A percentile compares a stretch with the other conserved stretches of the same genome.
These are phyloP conservation scores for Hemileccinum rubropunctum DNA, from an alignment of 768 basidiomycete species.

Conservation along the genomic window DNA sequence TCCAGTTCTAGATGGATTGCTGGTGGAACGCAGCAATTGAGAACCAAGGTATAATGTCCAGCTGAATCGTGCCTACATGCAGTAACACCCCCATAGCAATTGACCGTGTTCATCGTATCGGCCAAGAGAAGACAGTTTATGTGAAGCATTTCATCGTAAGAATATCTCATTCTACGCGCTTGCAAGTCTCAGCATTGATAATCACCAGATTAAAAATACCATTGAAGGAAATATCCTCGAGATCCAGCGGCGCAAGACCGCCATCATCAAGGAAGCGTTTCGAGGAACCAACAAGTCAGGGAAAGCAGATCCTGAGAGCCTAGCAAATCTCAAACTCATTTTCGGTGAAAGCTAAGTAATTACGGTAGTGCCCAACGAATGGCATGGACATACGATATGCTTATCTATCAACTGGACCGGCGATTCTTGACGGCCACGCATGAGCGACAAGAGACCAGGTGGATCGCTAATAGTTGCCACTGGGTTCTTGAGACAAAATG, in stretches of 20 bases:
- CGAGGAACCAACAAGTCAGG: constrained; percentile 47
- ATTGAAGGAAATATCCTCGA: constrained; percentile 77
- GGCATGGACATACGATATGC: too few relatives aligned
- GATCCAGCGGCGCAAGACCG: constrained; percentile 85
- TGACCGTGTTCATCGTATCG: constrained; percentile 83
- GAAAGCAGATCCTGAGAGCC: constrained; percentile 61
- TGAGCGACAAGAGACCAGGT: too few relatives aligned
- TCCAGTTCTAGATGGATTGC: constrained; percentile 70
- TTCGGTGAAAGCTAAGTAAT: constrained; percentile 11
- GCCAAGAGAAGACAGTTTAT: constrained; percentile 77
- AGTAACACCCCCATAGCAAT: constrained; percentile 49
- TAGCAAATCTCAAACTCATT: constrained; percentile 67
- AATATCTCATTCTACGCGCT: not conserved
- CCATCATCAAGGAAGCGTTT: constrained; percentile 84
- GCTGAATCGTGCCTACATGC: not conserved
- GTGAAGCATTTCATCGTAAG: constrained; percentile 84
- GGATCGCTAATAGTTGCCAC: too few relatives aligned
- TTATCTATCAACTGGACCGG: too few relatives aligned
- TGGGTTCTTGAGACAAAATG: too few relatives aligned
- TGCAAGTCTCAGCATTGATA: not conserved
- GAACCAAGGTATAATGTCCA: constrained; percentile 57
- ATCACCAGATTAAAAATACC: constrained; percentile 58
- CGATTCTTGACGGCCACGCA: too few relatives aligned
- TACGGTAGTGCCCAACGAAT: constrained; percentile 36
- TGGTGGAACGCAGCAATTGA: constrained; percentile 90